Base-by-base conservation (phyloP, 1,284 basidiomycete genomes). In the Marasmius fiardii region DNA sequence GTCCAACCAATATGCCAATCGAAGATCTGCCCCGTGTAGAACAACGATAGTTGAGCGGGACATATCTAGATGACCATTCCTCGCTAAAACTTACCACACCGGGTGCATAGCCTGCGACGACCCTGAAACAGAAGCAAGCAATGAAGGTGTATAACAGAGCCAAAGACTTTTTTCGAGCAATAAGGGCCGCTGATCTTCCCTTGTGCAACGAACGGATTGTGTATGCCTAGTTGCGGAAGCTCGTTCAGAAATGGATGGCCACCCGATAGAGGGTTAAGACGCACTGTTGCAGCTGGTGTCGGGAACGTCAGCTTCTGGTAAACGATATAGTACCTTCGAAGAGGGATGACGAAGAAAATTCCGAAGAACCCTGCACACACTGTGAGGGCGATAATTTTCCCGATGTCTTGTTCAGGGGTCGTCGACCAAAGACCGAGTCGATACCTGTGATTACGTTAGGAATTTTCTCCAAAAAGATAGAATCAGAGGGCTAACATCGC, bases 1-100 rank as follows among this genome's bases (percentile, higher is more conserved):
- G 82, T 83, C 81, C 81, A 85, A 57, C 81, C 82, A 56, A 86
- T 79, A 65, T 87, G 85, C 85, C 84, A 86, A 66, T 87, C 84
- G 65, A 77, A 83, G 48, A 86, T 66, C 76, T 78, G n/a, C n/a
- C n/a, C n/a, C n/a, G 55, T 11, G 31, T n/a, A 33, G n/a, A 26
- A 59, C 37, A 28, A 33, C 24, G 20, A 21, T 5, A n/a, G 31
- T 12, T 35, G 10, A 49, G 35, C 20, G 11, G 6, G 5, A 37
- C 16, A 44, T 12, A 26, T 43, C 23, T 24, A 26, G 7, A 26
- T n/a, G n/a, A n/a, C n/a, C n/a, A n/a, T n/a, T n/a, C n/a, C n/a
- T n/a, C n/a, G n/a, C n/a, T n/a, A n/a, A n/a, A n/a, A 66, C 73
- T 51, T 61, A 79, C 72, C 51, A 86, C 68, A 45, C 82, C 85